Conservation (phyloP, 1,284 basidiomycete genomes). For the Leucoagaricus sp. region DNA sequence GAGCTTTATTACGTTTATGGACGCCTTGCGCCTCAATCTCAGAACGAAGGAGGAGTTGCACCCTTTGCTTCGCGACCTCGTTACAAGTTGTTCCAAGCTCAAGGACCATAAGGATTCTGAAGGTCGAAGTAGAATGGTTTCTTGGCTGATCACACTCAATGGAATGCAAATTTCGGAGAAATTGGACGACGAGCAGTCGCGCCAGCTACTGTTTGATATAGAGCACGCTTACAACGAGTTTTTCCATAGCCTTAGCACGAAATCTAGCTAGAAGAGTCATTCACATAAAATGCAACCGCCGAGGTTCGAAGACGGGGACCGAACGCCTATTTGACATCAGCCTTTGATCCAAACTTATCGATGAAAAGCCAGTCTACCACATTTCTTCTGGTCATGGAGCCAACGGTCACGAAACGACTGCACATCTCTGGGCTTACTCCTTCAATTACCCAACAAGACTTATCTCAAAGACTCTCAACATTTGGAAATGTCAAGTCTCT, state of each 20-base stretch:
- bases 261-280: neutral
- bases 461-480: slow-evolving; percentile 56
- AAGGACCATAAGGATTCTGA: slow-evolving; percentile 95
- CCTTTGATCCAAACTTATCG: slow-evolving; percentile 1
- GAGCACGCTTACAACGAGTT: slow-evolving; percentile 97
- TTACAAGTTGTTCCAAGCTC: slow-evolving; percentile 90
- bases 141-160: slow-evolving; percentile 95
- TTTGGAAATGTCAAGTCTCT: slow-evolving; percentile 70
- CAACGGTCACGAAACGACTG: slow-evolving; percentile 4
- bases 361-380: neutral
- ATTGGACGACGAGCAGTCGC: slow-evolving; percentile 92
- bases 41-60: slow-evolving; percentile 97
- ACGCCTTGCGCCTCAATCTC: slow-evolving; percentile 90
- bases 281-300: neutral
- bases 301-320: neutral
- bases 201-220: slow-evolving; percentile 95
- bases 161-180: slow-evolving; percentile 97
- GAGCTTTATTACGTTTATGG: slow-evolving; percentile 99
- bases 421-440: slow-evolving; percentile 77
- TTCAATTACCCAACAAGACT: slow-evolving; percentile 56
- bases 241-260: slow-evolving; percentile 76
- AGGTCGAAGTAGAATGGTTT: slow-evolving; percentile 89
- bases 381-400: neutral
- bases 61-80: slow-evolving; percentile 92
- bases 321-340: neutral